phyloP scores from a whole-genome alignment of 2,329 filamentous ascomycete genomes.

The Huntiella abstrusa region DNA sequence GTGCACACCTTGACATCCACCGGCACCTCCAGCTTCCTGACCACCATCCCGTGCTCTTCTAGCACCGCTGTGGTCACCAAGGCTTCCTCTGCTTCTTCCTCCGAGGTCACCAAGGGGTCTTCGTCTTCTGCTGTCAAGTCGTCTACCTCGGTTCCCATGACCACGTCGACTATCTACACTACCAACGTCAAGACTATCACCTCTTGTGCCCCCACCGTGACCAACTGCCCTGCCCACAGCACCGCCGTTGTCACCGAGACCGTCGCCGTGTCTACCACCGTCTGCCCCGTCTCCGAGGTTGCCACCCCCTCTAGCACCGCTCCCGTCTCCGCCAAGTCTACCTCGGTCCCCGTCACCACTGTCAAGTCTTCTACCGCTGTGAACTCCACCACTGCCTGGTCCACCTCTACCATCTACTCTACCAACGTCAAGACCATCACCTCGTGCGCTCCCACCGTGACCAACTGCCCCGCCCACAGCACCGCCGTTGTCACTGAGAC shows the following conservation, averaged over 20 bases:
- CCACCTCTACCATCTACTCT: conserved; percentile 17
- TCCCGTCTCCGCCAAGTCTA: neutral
- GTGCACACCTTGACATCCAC: conserved; percentile 19
- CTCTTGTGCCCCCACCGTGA: conserved; percentile 29
- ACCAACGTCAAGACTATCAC: conserved; percentile 31
- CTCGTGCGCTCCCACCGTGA: conserved; percentile 26
- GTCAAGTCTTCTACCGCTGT: neutral
- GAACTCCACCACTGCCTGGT: conserved; percentile 3
- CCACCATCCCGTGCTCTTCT: neutral
- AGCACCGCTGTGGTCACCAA: neutral
- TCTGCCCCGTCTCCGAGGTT: conserved; percentile 12
- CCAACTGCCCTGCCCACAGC: conserved; percentile 21
- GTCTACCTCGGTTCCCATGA: neutral
- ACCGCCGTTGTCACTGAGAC: conserved; percentile 14
- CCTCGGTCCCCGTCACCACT: neutral
- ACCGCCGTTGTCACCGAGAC: conserved; percentile 22
- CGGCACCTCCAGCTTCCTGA: neutral
- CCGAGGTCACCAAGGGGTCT: too few species aligned
- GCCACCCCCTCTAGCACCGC: neutral
- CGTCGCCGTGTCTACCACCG: neutral
- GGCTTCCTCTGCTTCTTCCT: neutral
- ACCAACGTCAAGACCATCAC: conserved; percentile 16
- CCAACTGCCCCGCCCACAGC: conserved; percentile 20
- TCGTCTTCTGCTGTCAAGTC: neutral
- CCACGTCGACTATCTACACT: conserved; percentile 20